These are phyloP conservation scores for Rhodomyrtus tomentosa DNA, from an alignment of 345 rosid genomes.

Conservation along the genomic window DNA sequence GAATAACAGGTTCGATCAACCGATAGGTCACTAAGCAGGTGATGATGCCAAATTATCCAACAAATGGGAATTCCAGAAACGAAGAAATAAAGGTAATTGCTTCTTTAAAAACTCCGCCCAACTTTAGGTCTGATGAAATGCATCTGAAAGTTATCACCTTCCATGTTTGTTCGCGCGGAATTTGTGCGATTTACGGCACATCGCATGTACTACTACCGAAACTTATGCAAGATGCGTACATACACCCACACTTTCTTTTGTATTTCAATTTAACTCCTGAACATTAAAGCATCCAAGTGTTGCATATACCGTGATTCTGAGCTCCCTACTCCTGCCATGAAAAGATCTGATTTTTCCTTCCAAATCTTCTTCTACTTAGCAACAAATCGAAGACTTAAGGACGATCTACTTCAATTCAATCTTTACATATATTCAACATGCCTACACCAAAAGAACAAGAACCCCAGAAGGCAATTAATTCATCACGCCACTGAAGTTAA, in stretches of 20 bases:
- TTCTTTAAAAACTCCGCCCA: no score
- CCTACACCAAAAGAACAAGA: neutral
- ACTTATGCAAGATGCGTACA: neutral
- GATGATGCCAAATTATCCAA: neutral
- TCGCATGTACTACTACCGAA: neutral
- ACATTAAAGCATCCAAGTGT: neutral
- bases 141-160: neutral
- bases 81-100: no score
- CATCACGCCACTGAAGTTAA: neutral
- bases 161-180: neutral
- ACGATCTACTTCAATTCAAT: neutral
- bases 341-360: neutral
- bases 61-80: neutral
- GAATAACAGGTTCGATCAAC: neutral
- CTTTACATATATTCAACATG: constrained; percentile 18
- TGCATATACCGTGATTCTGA: neutral
- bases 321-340: neutral
- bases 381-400: neutral
- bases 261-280: neutral
- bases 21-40: neutral
- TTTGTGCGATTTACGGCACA: neutral
- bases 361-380: neutral
- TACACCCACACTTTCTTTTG: neutral
- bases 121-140: no score
- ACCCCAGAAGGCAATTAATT: neutral